Conservation (phyloP, 2,329 filamentous ascomycete species). For the Colletotrichum sp. region DNA sequence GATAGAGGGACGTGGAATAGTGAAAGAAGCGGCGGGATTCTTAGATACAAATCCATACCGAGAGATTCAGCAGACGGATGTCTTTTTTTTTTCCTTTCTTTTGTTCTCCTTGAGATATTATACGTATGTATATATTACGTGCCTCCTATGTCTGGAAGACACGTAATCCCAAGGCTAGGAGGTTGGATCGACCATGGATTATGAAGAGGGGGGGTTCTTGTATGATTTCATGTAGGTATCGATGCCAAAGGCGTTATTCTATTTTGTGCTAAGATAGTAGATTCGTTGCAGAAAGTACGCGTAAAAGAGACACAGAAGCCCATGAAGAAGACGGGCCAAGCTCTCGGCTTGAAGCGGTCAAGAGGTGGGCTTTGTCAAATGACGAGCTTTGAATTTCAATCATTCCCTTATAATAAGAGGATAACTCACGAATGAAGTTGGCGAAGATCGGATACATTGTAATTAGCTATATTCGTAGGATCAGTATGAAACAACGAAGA, state of each 20-base stretch:
- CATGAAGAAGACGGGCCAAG: accelerated
- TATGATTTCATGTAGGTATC: background rate
- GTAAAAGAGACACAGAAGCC: background rate
- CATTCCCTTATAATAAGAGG: background rate
- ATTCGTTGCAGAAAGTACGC: background rate
- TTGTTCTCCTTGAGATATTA: background rate
- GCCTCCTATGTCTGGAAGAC: background rate
- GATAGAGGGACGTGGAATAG: accelerated
- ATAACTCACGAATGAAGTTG: accelerated
- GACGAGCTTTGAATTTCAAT: accelerated
- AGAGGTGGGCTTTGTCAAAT: background rate
- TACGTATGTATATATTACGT: too few relatives aligned
- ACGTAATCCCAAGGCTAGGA: accelerated
- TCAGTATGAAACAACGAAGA: background rate
- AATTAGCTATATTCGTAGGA: accelerated
- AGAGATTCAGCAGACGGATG: background rate
- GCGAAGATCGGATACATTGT: background rate
- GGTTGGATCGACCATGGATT: background rate
- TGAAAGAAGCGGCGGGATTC: background rate
- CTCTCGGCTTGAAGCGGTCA: background rate
- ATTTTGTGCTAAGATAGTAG: background rate
- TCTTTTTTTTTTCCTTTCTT: background rate
- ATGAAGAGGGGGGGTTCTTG: accelerated
- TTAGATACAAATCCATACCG: background rate
- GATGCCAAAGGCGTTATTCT: background rate